Base-by-base conservation (phyloP, 1,139 yeast genomes). In the Nadsonia commutata region DNA sequence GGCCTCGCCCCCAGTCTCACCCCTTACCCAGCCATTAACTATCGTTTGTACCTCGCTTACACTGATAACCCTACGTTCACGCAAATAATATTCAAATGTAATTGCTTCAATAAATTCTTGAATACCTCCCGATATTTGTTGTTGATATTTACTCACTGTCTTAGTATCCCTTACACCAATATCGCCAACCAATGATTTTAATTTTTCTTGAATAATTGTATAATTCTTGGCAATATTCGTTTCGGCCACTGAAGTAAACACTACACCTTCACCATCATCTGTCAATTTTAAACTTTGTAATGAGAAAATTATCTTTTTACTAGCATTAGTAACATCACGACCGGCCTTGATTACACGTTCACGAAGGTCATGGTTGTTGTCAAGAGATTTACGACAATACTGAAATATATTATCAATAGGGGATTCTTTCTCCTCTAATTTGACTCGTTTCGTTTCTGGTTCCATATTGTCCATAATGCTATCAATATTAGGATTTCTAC, bases 91-190 rank as follows among this genome's bases (percentile, higher is more conserved):
- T 40, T 57, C 57, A 50, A 67, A 66, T 1, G 67, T 58, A 43
- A 64, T 52, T 7, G 68, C 70, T 46, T 67, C 72, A 23, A 65
- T 56, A 57, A 60, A 56, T 50, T 67, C 72, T 46, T 67, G 64
- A 18, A 55, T 40, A 11, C 54, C 55, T 4, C 56, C 57, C 6
- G 54, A 49, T 20, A 56, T 41, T 31, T 51, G 53, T 8, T 43
- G 43, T 18, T 44, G 43, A 41, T 50, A 55, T 39, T 47, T 39
- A 49, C 33, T 27, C 11, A 7, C 11, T 22, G 7, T 22, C 27
- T 22, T 7, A 22, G 27, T 7, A 13, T 27, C 5, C 9, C 8
- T 3, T 16, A 27, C 33, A 6, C 23, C 33, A 27, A 27, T 27
- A 3, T 27, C 33, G 8, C 33, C 33, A 4, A 27, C 33, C 5